phyloP scores from a whole-genome alignment of 306 rosid species.

The Fragaria vesca region DNA sequence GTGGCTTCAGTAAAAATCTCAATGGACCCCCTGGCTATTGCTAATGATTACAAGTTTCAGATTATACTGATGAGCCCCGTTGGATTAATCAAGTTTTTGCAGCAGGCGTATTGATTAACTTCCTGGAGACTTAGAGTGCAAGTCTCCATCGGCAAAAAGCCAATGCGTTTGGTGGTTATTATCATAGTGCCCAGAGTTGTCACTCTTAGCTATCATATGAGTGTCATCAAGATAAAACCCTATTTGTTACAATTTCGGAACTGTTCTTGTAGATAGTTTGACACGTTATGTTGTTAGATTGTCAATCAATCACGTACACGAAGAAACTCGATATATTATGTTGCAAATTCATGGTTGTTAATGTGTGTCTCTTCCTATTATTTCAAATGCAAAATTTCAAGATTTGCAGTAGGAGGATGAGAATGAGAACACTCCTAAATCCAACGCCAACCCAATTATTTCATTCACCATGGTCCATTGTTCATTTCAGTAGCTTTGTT shows the following conservation, averaged over 20 bases:
- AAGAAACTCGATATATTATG: neutral
- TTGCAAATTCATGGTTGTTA: neutral
- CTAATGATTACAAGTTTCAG: slow-evolving; percentile 14
- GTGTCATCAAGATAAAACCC: too few species aligned
- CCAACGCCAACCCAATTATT: neutral
- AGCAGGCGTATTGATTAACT: slow-evolving; percentile 33
- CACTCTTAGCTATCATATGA: neutral
- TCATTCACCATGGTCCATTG: neutral
- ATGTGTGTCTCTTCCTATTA: neutral
- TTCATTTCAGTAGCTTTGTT: neutral
- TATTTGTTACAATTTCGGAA: too few species aligned
- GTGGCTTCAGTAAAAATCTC: neutral
- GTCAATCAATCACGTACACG: neutral
- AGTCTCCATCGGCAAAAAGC: slow-evolving; percentile 33
- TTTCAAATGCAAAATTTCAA: neutral
- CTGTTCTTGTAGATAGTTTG: neutral
- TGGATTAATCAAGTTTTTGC: slow-evolving; percentile 15
- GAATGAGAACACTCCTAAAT: neutral
- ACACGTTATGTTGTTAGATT: neutral
- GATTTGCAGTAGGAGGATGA: neutral
- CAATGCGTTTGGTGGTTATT: slow-evolving; percentile 44
- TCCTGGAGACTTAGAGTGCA: slow-evolving; percentile 29
- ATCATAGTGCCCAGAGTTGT: slow-evolving; percentile 20
- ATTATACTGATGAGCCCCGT: slow-evolving; percentile 23
- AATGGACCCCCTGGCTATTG: neutral